Percentiles rank a stretch among this genome's conserved stretches.
These are phyloP conservation scores for Rhizopogon sp. DNA, from an alignment of 768 basidiomycete species.

Conservation along the genomic window DNA sequence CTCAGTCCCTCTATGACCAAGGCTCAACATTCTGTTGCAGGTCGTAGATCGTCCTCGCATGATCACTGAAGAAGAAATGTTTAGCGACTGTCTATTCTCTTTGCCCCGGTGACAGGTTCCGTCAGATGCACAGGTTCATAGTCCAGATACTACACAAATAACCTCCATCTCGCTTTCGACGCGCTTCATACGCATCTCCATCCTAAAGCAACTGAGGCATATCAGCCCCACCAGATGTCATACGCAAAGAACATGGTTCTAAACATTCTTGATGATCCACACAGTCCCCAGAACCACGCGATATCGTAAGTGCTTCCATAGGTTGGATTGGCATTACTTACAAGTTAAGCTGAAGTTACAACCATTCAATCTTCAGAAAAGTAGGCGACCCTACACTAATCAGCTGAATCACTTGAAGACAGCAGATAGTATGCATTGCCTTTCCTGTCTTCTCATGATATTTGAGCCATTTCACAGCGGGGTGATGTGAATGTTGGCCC, in stretches of 20 bases:
- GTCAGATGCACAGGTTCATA: slow-evolving; percentile 45
- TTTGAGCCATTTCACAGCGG: not conserved
- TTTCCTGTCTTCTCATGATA: not conserved
- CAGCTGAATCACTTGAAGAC: slow-evolving; percentile 37
- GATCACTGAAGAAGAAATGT: slow-evolving; percentile 41
- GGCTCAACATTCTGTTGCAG: slow-evolving; percentile 18
- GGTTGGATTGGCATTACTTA: too few species aligned
- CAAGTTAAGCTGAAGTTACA: not conserved
- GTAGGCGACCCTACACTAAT: too few species aligned
- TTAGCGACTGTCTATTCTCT: slow-evolving; percentile 7
- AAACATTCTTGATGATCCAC: slow-evolving; percentile 16
- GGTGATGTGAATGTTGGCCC: not conserved
- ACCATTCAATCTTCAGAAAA: too few species aligned
- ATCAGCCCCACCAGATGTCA: slow-evolving; percentile 38
- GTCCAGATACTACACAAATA: too few species aligned
- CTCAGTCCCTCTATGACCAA: too few species aligned
- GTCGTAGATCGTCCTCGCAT: slow-evolving; percentile 45
- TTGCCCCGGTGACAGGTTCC: slow-evolving; percentile 42
- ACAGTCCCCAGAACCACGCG: slow-evolving; percentile 21
- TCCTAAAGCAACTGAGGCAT: slow-evolving; percentile 37
- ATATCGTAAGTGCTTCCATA: slow-evolving; percentile 22
- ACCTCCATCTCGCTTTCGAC: too few species aligned
- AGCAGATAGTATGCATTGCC: slow-evolving; percentile 29
- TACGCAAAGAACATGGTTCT: slow-evolving; percentile 11
- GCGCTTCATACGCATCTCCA: slow-evolving; percentile 44